phyloP scores from a whole-genome alignment of 352 stramenopile species.

The Hyaloperonospora brassicae region DNA sequence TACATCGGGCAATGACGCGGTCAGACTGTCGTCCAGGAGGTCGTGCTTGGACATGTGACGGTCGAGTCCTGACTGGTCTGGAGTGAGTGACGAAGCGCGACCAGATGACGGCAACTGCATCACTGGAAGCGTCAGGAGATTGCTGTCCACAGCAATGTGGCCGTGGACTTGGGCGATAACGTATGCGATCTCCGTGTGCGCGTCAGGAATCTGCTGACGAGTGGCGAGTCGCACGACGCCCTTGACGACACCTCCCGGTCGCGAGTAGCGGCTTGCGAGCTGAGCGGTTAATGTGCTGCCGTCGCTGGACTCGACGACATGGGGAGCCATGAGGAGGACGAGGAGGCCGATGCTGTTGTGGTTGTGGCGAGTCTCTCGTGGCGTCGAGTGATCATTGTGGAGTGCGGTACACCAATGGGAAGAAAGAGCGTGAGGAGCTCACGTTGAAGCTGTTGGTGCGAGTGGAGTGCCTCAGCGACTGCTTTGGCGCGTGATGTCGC shows the following conservation, averaged over 20 bases:
- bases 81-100: slow-evolving; percentile 6
- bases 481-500: no score
- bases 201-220: slow-evolving; percentile 18
- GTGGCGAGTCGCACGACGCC: slow-evolving; percentile 43
- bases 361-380: slow-evolving; percentile 1
- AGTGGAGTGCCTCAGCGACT: no score
- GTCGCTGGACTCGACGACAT: slow-evolving; percentile 15
- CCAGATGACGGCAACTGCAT: slow-evolving; percentile 82
- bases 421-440: slow-evolving; percentile 60
- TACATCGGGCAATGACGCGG: slow-evolving; percentile 27
- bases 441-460: no score
- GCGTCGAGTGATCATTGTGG: slow-evolving; percentile 1
- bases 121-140: slow-evolving; percentile 89
- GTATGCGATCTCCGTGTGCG: slow-evolving; percentile 35
- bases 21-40: slow-evolving; percentile 25
- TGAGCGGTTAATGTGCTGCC: slow-evolving; percentile 26
- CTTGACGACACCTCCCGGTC: slow-evolving; percentile 44
- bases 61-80: slow-evolving; percentile 19
- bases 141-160: slow-evolving; percentile 85
- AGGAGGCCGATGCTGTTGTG: no score
- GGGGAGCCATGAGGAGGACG: slow-evolving; percentile 15
- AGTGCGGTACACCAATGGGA: slow-evolving; percentile 9
- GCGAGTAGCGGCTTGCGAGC: slow-evolving; percentile 44
- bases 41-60: slow-evolving; percentile 16
- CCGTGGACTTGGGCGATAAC: slow-evolving; percentile 57